Percentiles rank a stretch among this genome's conserved stretches.
Conservation (phyloP, 345 rosid species). For the Pelargonium nanum region DNA sequence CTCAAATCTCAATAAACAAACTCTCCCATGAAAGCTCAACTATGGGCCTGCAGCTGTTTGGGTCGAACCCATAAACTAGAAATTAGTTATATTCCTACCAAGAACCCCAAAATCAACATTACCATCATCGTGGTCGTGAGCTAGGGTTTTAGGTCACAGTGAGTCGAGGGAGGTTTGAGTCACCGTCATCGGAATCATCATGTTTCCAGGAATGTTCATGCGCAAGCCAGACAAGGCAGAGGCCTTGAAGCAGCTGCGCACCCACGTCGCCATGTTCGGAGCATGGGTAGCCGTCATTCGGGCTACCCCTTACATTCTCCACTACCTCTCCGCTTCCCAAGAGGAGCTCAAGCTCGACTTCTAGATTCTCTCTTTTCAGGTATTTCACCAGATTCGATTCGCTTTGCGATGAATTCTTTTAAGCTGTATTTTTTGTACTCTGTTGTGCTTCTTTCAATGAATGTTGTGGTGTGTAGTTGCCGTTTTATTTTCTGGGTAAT, state of each 20-base stretch:
- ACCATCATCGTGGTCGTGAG: too few relatives aligned
- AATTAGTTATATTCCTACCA: too few relatives aligned
- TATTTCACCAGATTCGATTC: too few relatives aligned
- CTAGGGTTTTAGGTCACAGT: neutral
- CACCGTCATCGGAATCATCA: constrained; percentile 11
- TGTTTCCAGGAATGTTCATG: constrained; percentile 86
- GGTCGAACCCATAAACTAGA: too few relatives aligned
- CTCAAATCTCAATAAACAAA: too few relatives aligned
- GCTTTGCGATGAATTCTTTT: neutral
- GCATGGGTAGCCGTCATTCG: constrained; percentile 56
- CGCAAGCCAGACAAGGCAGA: constrained; percentile 70
- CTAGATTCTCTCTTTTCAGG: constrained; percentile 14
- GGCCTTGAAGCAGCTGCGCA: constrained; percentile 68
- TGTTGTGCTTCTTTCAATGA: too few relatives aligned
- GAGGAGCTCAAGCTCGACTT: constrained; percentile 81
- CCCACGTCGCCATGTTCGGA: constrained; percentile 51
- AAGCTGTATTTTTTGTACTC: too few relatives aligned
- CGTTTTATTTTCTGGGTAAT: too few relatives aligned
- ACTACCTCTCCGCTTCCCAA: constrained; percentile 44
- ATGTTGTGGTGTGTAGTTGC: too few relatives aligned
- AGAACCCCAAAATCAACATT: too few relatives aligned
- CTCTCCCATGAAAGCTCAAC: too few relatives aligned
- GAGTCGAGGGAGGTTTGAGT: neutral
- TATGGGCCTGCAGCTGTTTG: too few relatives aligned
- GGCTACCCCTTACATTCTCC: constrained; percentile 58